Evolutionary conservation across 108 stramenopile genomes (phyloP).

Genomic region (Pseudonitzschia delicatissima): DNA sequence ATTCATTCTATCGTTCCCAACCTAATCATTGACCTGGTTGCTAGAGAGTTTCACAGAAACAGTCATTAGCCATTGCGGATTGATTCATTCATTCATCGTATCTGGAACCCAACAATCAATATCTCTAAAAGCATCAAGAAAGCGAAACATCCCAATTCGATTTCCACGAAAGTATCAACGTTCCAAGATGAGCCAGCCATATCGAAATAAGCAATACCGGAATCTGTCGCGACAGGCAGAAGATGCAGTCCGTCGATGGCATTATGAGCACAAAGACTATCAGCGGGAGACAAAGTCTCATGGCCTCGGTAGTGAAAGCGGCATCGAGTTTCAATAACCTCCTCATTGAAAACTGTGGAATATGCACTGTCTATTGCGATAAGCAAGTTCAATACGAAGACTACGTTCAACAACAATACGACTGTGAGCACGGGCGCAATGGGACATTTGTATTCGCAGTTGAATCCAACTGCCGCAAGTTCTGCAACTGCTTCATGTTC

Average conservation of each 20-base stretch:
- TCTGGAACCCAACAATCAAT: too few relatives aligned
- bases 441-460: slow-evolving; percentile 5
- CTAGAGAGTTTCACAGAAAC: too few relatives aligned
- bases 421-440: slow-evolving; percentile 2
- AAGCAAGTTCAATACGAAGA: slow-evolving; percentile 36
- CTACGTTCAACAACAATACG: slow-evolving; percentile 11
- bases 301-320: slow-evolving; percentile 19
- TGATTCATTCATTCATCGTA: too few relatives aligned
- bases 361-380: slow-evolving; percentile 37
- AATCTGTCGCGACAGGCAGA: neutral
- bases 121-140: too few relatives aligned
- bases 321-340: slow-evolving; percentile 16
- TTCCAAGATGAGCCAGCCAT: neutral
- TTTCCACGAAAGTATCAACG: neutral
- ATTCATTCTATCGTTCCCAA: too few relatives aligned
- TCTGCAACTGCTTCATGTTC: too few relatives aligned
- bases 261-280: neutral
- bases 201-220: neutral
- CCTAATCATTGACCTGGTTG: too few relatives aligned
- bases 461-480: too few relatives aligned
- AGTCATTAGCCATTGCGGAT: too few relatives aligned
- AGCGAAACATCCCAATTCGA: too few relatives aligned
- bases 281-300: neutral
- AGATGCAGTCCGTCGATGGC: neutral
- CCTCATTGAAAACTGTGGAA: slow-evolving; percentile 21